These are phyloP conservation scores for Fulvia fulva DNA, from an alignment of 2,329 filamentous ascomycete genomes.

Conservation along the genomic window DNA sequence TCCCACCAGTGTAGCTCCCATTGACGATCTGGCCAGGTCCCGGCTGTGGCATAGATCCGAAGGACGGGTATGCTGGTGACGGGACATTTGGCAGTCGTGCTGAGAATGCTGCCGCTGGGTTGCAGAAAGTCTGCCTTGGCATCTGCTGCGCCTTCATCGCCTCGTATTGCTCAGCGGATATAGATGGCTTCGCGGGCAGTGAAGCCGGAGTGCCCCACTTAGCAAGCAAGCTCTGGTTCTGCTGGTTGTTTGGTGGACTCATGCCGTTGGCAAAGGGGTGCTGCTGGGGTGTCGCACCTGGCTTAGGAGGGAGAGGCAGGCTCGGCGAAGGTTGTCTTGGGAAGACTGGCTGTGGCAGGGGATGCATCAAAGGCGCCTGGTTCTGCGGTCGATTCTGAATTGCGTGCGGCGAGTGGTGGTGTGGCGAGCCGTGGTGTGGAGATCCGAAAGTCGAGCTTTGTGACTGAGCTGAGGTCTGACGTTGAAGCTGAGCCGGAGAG, in stretches of 20 bases:
- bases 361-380: constrained; percentile 31
- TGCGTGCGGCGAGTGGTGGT: constrained; percentile 13
- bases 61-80: background rate
- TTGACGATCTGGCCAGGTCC: constrained; percentile 4
- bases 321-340: constrained; percentile 33
- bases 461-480: constrained; percentile 33
- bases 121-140: constrained; percentile 19
- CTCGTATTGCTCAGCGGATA: constrained; percentile 35
- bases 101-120: constrained; percentile 9
- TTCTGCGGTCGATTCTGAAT: constrained; percentile 16
- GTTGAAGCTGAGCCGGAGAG: constrained; percentile 23
- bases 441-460: constrained; percentile 29
- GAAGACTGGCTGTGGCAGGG: constrained; percentile 37
- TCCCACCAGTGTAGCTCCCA: background rate
- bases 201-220: constrained; percentile 54
- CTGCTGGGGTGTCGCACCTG: constrained; percentile 17
- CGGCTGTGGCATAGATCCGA: constrained; percentile 3
- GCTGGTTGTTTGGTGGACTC: constrained; percentile 9
- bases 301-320: constrained; percentile 33
- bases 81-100: constrained; percentile 13
- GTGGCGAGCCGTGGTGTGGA: constrained; percentile 14
- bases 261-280: constrained; percentile 4
- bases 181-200: constrained; percentile 53
- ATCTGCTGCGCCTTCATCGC: constrained; percentile 16
- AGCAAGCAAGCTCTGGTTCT: constrained; percentile 48